Conservation (phyloP, 2,329 filamentous ascomycete genomes). For the Lasiodiplodia sp. region DNA sequence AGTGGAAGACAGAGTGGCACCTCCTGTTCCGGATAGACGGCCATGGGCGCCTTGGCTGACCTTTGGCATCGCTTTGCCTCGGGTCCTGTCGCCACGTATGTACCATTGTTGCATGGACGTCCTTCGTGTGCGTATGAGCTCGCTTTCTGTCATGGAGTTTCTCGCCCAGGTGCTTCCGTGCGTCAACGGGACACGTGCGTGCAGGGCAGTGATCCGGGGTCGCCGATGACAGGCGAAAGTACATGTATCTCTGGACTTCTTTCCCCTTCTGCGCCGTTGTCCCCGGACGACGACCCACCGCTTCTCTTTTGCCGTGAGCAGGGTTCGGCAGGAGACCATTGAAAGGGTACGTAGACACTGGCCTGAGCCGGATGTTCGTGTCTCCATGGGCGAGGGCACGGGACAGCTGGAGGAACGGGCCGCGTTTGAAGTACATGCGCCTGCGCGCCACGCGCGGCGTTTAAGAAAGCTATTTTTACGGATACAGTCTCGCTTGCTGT, state of each 20-base stretch:
- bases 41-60: no score
- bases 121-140: background rate
- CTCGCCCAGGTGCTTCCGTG: background rate
- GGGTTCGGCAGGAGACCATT: background rate
- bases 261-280: background rate
- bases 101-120: no score
- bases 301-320: background rate
- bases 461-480: background rate
- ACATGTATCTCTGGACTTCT: background rate
- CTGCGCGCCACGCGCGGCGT: conserved; percentile 4
- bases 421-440: conserved; percentile 4
- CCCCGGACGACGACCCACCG: background rate
- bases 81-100: no score
- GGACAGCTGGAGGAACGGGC: conserved; percentile 12
- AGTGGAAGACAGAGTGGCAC: no score
- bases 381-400: conserved; percentile 5
- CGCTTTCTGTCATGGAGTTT: background rate
- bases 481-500: conserved; percentile 14
- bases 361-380: background rate
- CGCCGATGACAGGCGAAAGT: background rate
- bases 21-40: no score
- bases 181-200: background rate
- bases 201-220: background rate
- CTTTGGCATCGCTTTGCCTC: no score
- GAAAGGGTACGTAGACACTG: background rate